phyloP scores from a whole-genome alignment of 306 rosid genomes.

The Leucaena leucocephala region DNA sequence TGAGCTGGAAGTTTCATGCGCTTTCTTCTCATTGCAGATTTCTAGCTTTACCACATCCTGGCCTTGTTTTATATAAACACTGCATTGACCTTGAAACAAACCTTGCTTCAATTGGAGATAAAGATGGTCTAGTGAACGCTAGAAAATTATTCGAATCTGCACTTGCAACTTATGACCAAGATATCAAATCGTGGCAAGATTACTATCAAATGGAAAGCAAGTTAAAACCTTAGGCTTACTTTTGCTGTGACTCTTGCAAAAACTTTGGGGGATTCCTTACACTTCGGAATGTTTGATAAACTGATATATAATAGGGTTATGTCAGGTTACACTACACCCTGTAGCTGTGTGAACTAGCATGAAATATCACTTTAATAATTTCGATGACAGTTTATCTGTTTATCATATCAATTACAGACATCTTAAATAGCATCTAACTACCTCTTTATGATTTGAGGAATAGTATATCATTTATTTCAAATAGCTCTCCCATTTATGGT shows the following conservation, averaged over 20 bases:
- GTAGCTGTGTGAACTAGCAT: background rate
- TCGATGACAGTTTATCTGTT: background rate
- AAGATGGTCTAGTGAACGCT: constrained; percentile 65
- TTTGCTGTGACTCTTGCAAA: background rate
- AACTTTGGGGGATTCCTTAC: constrained; percentile 10
- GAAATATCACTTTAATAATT: background rate
- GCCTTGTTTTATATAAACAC: constrained; percentile 63
- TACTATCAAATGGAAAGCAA: constrained; percentile 72
- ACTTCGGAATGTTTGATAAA: background rate
- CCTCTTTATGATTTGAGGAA: background rate
- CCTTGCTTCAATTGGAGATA: constrained; percentile 68
- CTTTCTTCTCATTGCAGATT: constrained; percentile 60
- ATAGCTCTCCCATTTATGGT: background rate
- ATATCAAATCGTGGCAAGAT: constrained; percentile 75
- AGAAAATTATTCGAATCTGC: constrained; percentile 81
- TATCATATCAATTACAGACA: background rate
- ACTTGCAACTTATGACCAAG: constrained; percentile 65
- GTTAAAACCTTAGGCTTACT: constrained; percentile 43
- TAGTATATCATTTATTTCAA: constrained; percentile 3
- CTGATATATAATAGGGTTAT: background rate
- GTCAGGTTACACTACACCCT: background rate
- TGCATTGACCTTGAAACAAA: constrained; percentile 84
- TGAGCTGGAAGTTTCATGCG: background rate
- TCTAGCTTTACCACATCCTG: constrained; percentile 80
- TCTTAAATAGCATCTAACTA: background rate